phyloP scores from a whole-genome alignment of 2,329 filamentous ascomycete species.

The Amylocarpus encephaloides region DNA sequence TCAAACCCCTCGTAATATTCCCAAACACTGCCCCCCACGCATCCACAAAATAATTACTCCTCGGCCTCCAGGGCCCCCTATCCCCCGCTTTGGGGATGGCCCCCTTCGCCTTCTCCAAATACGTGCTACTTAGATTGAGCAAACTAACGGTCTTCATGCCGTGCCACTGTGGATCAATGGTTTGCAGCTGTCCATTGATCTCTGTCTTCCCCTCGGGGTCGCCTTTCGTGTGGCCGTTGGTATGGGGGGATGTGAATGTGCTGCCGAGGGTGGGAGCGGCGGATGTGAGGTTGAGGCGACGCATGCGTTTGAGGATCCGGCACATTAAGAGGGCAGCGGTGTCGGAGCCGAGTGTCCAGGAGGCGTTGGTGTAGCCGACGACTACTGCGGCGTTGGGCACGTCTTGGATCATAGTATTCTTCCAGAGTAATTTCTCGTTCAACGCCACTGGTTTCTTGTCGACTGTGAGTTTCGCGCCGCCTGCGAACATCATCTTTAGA shows the following conservation, averaged over 20 bases:
- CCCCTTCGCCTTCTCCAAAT: constrained; percentile 11
- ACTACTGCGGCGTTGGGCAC: constrained; percentile 57
- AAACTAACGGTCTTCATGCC: constrained; percentile 2
- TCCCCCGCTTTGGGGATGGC: constrained; percentile 19
- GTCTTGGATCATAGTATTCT: constrained; percentile 58
- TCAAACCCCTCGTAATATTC: constrained; percentile 21
- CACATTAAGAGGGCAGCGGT: constrained; percentile 22
- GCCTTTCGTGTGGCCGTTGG: neutral
- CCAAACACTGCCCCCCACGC: constrained; percentile 26
- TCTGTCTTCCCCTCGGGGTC: neutral
- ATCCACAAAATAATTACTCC: constrained; percentile 29
- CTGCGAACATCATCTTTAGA: constrained; percentile 52
- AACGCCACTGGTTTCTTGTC: constrained; percentile 47
- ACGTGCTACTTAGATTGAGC: constrained; percentile 15
- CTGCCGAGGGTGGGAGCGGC: constrained; percentile 13
- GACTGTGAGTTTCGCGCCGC: constrained; percentile 45
- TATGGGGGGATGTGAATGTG: neutral
- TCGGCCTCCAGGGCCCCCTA: constrained; percentile 24
- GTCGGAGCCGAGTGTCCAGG: constrained; percentile 63
- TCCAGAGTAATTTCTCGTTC: constrained; percentile 52
- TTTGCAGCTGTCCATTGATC: neutral
- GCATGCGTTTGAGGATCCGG: constrained; percentile 28
- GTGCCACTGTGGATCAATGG: neutral
- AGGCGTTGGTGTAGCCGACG: constrained; percentile 59
- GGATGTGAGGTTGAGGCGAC: constrained; percentile 10